Base-by-base conservation (phyloP, 2,329 filamentous ascomycete genomes). In the Stagonosporopsis cucurbitacearum region DNA sequence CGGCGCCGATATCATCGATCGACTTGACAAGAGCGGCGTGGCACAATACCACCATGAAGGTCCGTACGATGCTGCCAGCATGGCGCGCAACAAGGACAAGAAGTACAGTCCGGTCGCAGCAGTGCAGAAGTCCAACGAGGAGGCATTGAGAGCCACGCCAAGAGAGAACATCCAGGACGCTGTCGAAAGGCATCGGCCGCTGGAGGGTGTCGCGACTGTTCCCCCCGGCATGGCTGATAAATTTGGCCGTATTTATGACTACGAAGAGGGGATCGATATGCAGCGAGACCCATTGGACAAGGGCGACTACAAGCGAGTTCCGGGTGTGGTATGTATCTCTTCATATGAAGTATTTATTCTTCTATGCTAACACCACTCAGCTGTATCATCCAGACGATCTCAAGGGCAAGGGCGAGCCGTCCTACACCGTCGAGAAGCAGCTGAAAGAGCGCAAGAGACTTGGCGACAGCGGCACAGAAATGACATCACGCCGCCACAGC, bases 11-110 rank as follows among this genome's bases (percentile, higher is more conserved):
- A 81, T 82, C 8, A 95, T 98, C 67, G 94, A 97, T 73, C 79
- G 81, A 5, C 85, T 98, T 1, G 94, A 96, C 71, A 82, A 83
- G 2, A 75, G 84, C n/a, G 64, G 65, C n/a, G 84, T 84, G 46
- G 82, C 82, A 17, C 77, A 82, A 2, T 96, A 96, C 75, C 94
- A 97, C 74, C 94, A 98, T 68, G 91, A 89, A 61, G 93, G 94
- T 0, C 94, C 94, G 0, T 98, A 90, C 66, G 94, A 98, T 72
- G 91, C 93, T 9, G 89, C 91, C 2, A 81, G 91, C 48, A 80
- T 88, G 1, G 85, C 89, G 12, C 84, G 91, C 43, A 97, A 97
- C 77, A 81, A 78, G 4, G 81, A 86, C 66, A 81, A 79, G 65
- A 78, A 81, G 50, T 77, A 73, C 54, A 88, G 90, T 3, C 93